These are phyloP conservation scores for Aspergillus fischeri DNA, from an alignment of 2,329 filamentous ascomycete genomes.

Conservation along the genomic window DNA sequence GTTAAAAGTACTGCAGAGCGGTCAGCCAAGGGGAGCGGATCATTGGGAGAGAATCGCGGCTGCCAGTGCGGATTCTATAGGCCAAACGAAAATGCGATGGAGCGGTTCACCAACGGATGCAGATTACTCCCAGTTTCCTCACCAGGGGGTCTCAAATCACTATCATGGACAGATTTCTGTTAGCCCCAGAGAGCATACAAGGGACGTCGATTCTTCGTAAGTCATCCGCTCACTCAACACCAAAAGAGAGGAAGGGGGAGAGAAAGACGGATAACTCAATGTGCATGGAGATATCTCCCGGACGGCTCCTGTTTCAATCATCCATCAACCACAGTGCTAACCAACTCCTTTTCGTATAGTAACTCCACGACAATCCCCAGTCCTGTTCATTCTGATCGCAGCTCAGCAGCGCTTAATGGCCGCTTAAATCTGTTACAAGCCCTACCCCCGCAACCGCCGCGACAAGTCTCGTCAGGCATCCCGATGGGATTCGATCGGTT, in stretches of 20 bases:
- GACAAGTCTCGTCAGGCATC: constrained; percentile 22
- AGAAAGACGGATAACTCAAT: not conserved
- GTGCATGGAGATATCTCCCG: not conserved
- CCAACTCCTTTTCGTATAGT: constrained; percentile 1
- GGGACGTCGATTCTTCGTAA: constrained; percentile 34
- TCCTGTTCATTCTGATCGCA: constrained; percentile 27
- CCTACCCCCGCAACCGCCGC: constrained; percentile 12
- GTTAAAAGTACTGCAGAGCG: not conserved
- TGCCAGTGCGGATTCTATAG: constrained; percentile 9
- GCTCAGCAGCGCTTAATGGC: constrained; percentile 14
- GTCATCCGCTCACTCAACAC: not conserved
- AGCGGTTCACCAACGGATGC: constrained; percentile 1
- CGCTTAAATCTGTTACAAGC: constrained; percentile 10
- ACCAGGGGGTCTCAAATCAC: constrained; percentile 20
- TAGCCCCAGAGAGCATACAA: constrained; percentile 20
- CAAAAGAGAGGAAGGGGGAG: too few species aligned
- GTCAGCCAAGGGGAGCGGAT: constrained; percentile 9
- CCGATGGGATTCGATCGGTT: constrained; percentile 37
- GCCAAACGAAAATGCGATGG: not conserved
- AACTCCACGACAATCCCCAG: constrained; percentile 25
- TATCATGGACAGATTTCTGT: constrained; percentile 17
- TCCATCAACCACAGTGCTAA: not conserved
- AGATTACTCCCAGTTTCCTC: constrained; percentile 16
- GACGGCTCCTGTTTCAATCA: not conserved
- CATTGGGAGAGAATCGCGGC: constrained; percentile 20